Evolutionary conservation across 2,329 filamentous ascomycete genomes (phyloP), one percentile per base, ranked within the genome.

Genomic region (Aspergillus ochraceus): DNA sequence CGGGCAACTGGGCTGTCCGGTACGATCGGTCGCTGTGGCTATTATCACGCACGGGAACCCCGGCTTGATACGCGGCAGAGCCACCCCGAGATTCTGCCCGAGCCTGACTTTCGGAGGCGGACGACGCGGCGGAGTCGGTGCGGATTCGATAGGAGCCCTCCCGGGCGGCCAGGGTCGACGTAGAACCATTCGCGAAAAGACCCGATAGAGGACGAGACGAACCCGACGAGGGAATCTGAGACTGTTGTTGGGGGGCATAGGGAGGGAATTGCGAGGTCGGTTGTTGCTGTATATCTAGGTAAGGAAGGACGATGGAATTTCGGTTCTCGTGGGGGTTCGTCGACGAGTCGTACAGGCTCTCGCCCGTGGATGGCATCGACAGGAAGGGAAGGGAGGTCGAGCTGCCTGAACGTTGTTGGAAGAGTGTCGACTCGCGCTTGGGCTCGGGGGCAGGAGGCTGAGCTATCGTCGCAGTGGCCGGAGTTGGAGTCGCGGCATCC

Each of bases 21-120:
- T 93, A 92, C 30, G 86, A 81, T 65, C 87, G 83, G 62, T 91
- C 88, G 70, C 84, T 84, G 69, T 90, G 85, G 70, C 87, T 92
- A 22, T 83, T 80, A 67, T 93, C 90, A 68, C 90, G 83, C 36
- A 86, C 83, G 2, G 88, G 87, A 51, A 88, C 82, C 19, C 83
- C 81, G 12, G 85, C 80, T 60, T 86, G 81, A 71, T 88, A 84
- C 47, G 85, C 83, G 10, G 80, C 78, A 24, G 83, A 82, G 14
- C 83, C 83, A 50, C 85, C 83, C 65, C 88, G 83, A 17, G 89
- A 88, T 68, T 89, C 87, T 66, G 83, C 85, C 62, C 88, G 83
- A 42, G 81, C 79, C 46, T 86, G 79, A 46, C 79, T 77, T 32
- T 82, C 83, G 49, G 84, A 83, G 59, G 83, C 77, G 19, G 87